A percentile compares a stretch with the other conserved stretches of the same genome.
Conservation (phyloP, 73 alveolate genomes). For the Paraurostyla sp. region DNA sequence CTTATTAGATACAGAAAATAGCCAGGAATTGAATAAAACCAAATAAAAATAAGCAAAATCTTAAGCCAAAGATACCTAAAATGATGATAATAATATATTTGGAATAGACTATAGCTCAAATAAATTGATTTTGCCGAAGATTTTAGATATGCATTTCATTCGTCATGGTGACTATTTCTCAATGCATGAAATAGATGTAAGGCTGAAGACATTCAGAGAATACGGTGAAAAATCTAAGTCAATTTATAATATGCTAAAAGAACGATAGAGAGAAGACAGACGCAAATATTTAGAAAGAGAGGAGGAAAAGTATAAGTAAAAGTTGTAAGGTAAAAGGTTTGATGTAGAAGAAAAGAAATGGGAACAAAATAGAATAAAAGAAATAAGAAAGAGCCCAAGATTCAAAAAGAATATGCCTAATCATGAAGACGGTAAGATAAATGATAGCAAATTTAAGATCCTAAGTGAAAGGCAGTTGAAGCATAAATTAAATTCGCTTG, state of each 20-base stretch:
- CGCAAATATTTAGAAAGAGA: conserved; percentile 1
- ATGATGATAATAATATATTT: background rate
- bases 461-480: conserved; percentile 28
- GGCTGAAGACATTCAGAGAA: conserved; percentile 5
- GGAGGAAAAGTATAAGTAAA: conserved; percentile 1
- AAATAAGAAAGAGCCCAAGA: background rate
- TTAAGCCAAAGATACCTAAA: background rate
- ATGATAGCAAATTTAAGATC: no score
- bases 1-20: background rate
- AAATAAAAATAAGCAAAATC: background rate
- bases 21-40: background rate
- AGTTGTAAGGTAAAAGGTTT: background rate
- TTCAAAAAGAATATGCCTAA: background rate
- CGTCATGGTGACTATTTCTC: conserved; percentile 18
- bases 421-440: conserved; percentile 26
- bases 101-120: conserved; percentile 20
- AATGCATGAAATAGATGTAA: background rate
- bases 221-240: conserved; percentile 38
- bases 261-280: background rate
- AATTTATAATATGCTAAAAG: conserved; percentile 25
- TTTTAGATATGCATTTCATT: conserved; percentile 21
- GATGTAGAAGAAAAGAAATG: conserved; percentile 30
- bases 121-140: background rate
- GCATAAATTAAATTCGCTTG: conserved; percentile 15
- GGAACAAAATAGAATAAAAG: background rate